Conservation (phyloP, 1,139 yeast genomes). For the Hemisphaericaspora lyxosophila region DNA sequence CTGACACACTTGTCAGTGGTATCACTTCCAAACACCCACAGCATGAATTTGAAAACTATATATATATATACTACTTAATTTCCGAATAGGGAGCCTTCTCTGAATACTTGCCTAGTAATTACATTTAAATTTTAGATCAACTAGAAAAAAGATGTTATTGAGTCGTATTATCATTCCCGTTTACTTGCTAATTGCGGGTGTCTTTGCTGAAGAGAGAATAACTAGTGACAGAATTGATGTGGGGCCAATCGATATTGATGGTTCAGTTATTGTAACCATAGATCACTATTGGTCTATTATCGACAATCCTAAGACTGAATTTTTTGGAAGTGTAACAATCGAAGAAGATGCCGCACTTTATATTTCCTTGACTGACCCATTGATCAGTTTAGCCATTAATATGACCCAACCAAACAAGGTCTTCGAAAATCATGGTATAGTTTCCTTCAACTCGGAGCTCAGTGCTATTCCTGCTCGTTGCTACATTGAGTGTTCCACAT, state of each 20-base stretch:
- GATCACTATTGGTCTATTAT: slow-evolving; percentile 36
- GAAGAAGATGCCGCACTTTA: slow-evolving; percentile 26
- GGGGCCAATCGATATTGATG: slow-evolving; percentile 25
- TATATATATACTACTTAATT: too few relatives aligned
- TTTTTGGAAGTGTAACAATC: slow-evolving; percentile 22
- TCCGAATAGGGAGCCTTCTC: too few relatives aligned
- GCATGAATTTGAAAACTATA: too few relatives aligned
- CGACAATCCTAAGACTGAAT: slow-evolving; percentile 25
- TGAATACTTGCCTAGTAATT: too few relatives aligned
- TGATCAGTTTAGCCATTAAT: slow-evolving; percentile 14
- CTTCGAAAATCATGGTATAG: slow-evolving; percentile 23
- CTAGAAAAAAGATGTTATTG: slow-evolving; percentile 47
- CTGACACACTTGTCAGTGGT: too few relatives aligned
- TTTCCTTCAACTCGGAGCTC: slow-evolving; percentile 22
- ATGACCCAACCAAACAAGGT: slow-evolving; percentile 14
- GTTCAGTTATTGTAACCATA: slow-evolving; percentile 22
- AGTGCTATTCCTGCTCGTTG: slow-evolving; percentile 21
- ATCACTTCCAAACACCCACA: too few relatives aligned
- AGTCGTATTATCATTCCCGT: background rate
- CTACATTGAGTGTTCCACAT: slow-evolving; percentile 19
- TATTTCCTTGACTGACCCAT: slow-evolving; percentile 9
- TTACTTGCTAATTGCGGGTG: background rate
- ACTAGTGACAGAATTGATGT: slow-evolving; percentile 10
- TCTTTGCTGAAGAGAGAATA: background rate
- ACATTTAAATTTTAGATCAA: too few relatives aligned